Evolutionary conservation across 192 early-diverging fungal genomes (phyloP).

Genomic region (Backusella parvicylindrica): DNA sequence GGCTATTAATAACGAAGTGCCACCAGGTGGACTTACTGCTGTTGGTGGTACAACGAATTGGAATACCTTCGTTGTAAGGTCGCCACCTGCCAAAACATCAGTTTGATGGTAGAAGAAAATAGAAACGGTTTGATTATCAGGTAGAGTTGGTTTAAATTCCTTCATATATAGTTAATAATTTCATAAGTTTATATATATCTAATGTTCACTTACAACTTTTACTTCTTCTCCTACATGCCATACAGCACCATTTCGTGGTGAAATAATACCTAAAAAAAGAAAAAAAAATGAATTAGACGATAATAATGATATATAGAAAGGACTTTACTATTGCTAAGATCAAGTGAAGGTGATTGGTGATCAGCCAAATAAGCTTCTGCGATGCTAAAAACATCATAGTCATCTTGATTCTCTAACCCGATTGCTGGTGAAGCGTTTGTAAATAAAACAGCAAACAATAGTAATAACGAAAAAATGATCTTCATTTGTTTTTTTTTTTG

Average conservation of each 20-base stretch:
- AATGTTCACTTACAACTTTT: background rate
- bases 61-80: background rate
- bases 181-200: background rate
- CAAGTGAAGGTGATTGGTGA: background rate
- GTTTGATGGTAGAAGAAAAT: slow-evolving; percentile 8
- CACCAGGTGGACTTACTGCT: background rate
- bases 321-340: background rate
- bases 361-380: background rate
- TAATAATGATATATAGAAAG: background rate
- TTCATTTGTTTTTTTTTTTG: background rate
- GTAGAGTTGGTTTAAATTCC: background rate
- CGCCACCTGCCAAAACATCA: background rate
- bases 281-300: background rate
- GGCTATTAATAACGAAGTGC: background rate
- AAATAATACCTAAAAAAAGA: background rate
- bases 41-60: slow-evolving; percentile 4
- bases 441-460: background rate
- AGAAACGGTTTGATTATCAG: background rate
- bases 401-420: background rate
- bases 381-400: background rate
- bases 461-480: background rate
- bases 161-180: background rate
- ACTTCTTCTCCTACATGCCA: slow-evolving; percentile 5
- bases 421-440: background rate
- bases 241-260: background rate